These are phyloP conservation scores for Colletotrichum chlorophyti DNA, from an alignment of 2,329 filamentous ascomycete species.

Conservation along the genomic window DNA sequence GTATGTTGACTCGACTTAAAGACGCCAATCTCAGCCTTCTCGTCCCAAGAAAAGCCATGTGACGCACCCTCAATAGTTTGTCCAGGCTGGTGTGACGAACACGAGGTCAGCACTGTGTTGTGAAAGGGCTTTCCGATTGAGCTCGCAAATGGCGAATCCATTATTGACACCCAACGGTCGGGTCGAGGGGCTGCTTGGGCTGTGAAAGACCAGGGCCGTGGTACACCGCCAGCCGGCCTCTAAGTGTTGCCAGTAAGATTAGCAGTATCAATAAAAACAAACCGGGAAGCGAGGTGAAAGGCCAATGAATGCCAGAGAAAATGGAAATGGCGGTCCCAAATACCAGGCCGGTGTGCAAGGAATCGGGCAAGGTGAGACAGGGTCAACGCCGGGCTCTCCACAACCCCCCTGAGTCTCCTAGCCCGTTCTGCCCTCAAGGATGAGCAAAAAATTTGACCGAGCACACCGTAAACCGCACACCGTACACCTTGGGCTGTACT, in stretches of 20 bases:
- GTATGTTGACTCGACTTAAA: neutral
- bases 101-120: slow-evolving; percentile 2
- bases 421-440: neutral
- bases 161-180: slow-evolving; percentile 23
- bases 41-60: neutral
- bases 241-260: slow-evolving; percentile 34
- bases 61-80: neutral
- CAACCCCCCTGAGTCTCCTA: slow-evolving; percentile 10
- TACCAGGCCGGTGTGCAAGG: slow-evolving; percentile 22
- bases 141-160: slow-evolving; percentile 12
- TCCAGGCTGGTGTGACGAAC: slow-evolving; percentile 6
- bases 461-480: slow-evolving; percentile 3
- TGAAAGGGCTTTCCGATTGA: too few relatives aligned
- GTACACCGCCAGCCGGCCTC: slow-evolving; percentile 6
- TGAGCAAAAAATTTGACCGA: slow-evolving; percentile 9
- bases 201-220: slow-evolving; percentile 14
- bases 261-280: slow-evolving; percentile 32
- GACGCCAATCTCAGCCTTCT: neutral
- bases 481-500: too few relatives aligned
- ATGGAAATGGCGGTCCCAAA: slow-evolving; percentile 9
- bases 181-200: slow-evolving; percentile 20
- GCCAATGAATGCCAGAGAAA: slow-evolving; percentile 21
- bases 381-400: slow-evolving; percentile 14
- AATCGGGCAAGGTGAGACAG: slow-evolving; percentile 21
- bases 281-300: slow-evolving; percentile 9